These are phyloP conservation scores for Lavandula angustifolia DNA, from an alignment of 257 asterid species.

Conservation along the genomic window DNA sequence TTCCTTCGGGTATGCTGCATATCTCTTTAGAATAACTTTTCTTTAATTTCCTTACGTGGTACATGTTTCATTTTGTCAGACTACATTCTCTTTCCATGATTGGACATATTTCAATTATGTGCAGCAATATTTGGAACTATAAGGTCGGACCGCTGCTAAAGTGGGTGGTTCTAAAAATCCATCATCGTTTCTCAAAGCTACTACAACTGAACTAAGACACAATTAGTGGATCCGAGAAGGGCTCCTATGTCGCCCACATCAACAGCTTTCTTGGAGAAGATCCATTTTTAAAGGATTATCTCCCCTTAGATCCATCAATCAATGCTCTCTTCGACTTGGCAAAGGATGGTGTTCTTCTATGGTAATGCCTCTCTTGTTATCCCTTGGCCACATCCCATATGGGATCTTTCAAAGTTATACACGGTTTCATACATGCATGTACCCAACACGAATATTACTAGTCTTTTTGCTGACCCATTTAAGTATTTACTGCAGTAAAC, in stretches of 20 bases:
- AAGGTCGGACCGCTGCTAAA: constrained; percentile 59
- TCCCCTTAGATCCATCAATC: constrained; percentile 76
- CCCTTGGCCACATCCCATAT: not conserved
- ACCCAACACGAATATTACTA: not conserved
- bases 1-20: constrained; percentile 62
- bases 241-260: constrained; percentile 48
- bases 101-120: not conserved
- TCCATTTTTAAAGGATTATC: constrained; percentile 65
- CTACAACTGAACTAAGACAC: constrained; percentile 87
- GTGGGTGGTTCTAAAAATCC: constrained; percentile 52
- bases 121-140: constrained; percentile 69
- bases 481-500: constrained; percentile 64
- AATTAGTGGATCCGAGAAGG: constrained; percentile 82
- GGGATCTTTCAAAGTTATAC: not conserved
- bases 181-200: constrained; percentile 77
- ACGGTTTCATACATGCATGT: not conserved
- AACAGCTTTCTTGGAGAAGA: constrained; percentile 81
- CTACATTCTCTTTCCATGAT: too few relatives aligned
- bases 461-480: constrained; percentile 4
- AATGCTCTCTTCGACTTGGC: constrained; percentile 82
- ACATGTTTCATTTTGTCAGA: not conserved
- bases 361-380: constrained; percentile 42
- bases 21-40: not conserved
- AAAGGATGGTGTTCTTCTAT: constrained; percentile 88
- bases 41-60: not conserved